Conservation (phyloP, 2,329 filamentous ascomycete genomes). For the Aspergillus proliferans region DNA sequence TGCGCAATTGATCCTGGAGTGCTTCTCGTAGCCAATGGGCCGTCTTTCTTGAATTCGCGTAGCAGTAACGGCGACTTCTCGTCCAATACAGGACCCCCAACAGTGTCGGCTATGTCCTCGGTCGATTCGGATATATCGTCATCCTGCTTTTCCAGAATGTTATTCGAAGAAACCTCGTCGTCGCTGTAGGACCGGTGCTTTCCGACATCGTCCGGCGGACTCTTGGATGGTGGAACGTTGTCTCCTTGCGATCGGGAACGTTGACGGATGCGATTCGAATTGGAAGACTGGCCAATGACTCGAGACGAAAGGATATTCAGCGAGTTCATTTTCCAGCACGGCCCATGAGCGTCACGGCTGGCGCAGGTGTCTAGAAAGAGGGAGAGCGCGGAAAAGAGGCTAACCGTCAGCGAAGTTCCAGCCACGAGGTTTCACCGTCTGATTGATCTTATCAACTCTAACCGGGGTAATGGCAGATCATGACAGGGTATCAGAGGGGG, state of each 20-base stretch:
- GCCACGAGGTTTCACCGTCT: background rate
- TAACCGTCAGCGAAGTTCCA: background rate
- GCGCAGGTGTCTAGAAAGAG: conserved; percentile 28
- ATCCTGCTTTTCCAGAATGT: conserved; percentile 22
- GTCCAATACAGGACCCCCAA: conserved; percentile 31
- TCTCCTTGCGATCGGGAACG: conserved; percentile 51
- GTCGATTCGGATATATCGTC: conserved; percentile 17
- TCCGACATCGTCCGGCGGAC: conserved; percentile 26
- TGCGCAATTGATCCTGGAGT: conserved; percentile 53
- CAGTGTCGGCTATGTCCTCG: conserved; percentile 17
- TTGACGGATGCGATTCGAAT: conserved; percentile 42
- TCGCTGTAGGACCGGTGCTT: conserved; percentile 40
- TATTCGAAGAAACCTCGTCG: conserved; percentile 30
- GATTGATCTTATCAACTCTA: conserved; percentile 5
- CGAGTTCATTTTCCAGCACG: conserved; percentile 77
- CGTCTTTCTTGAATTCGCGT: conserved; percentile 34
- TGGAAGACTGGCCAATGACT: conserved; percentile 59
- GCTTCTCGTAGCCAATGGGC: conserved; percentile 28
- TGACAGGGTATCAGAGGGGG: background rate
- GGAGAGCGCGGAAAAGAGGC: conserved; percentile 7
- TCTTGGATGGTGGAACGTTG: conserved; percentile 23
- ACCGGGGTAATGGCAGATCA: conserved; percentile 4
- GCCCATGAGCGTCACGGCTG: conserved; percentile 41
- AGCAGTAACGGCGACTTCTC: conserved; percentile 66
- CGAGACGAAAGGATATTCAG: conserved; percentile 87